Conservation (phyloP, 306 rosid species). For the Trifolium pratense region DNA sequence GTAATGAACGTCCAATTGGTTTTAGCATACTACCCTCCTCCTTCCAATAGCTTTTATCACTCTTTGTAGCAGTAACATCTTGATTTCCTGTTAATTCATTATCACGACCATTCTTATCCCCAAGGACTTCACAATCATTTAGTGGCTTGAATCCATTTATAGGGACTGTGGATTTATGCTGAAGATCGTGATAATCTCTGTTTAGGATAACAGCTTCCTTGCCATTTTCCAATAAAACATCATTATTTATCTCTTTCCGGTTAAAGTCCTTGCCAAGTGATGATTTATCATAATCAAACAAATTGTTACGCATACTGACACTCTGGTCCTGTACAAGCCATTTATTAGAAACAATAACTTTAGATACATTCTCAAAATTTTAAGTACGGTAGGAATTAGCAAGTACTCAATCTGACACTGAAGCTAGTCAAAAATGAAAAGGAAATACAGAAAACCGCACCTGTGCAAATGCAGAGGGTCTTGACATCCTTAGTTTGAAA, state of each 20-base stretch:
- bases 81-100: conserved; percentile 45
- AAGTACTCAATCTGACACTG: conserved; percentile 15
- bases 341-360: conserved; percentile 36
- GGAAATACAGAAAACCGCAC: conserved; percentile 47
- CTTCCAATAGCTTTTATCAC: conserved; percentile 50
- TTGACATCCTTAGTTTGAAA: conserved; percentile 78
- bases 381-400: conserved; percentile 9
- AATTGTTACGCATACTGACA: conserved; percentile 45
- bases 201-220: conserved; percentile 52
- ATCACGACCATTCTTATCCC: conserved; percentile 51
- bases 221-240: conserved; percentile 43
- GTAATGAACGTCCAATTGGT: conserved; percentile 54
- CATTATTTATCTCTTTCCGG: conserved; percentile 56
- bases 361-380: conserved; percentile 23
- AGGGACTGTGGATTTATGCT: conserved; percentile 47
- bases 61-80: conserved; percentile 49
- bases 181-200: conserved; percentile 51
- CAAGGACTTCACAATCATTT: conserved; percentile 48
- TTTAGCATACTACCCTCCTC: conserved; percentile 51
- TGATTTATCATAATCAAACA: conserved; percentile 45
- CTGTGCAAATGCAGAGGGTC: conserved; percentile 59
- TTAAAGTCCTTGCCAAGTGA: conserved; percentile 46
- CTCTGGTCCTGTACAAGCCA: conserved; percentile 59
- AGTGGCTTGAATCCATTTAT: conserved; percentile 47
- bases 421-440: conserved; percentile 30